Conservation (phyloP, 352 stramenopile genomes). For the Globisporangium acanthophoron region DNA sequence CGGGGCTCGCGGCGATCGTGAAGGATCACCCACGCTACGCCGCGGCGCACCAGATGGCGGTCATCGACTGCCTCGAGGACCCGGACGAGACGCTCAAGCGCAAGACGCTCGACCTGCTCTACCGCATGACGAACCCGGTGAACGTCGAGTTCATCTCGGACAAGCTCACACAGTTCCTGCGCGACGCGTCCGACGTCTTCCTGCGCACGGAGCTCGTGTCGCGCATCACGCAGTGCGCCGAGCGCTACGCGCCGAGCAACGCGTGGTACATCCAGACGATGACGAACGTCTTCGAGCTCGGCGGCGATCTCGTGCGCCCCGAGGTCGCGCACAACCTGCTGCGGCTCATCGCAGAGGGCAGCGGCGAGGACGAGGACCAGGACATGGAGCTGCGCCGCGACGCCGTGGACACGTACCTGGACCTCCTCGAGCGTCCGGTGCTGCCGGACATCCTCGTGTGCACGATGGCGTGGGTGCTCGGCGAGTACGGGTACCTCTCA, state of each 20-base stretch:
- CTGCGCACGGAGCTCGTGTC: slow-evolving; percentile 95
- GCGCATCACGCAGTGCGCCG: slow-evolving; percentile 97
- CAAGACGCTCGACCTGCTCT: slow-evolving; percentile 96
- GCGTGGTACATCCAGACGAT: slow-evolving; percentile 99
- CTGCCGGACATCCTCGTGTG: slow-evolving; percentile 95
- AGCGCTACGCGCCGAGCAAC: slow-evolving; percentile 96
- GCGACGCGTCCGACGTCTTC: slow-evolving; percentile 96
- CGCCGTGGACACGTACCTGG: slow-evolving; percentile 96
- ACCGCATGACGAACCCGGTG: slow-evolving; percentile 99
- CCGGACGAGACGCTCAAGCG: slow-evolving; percentile 98
- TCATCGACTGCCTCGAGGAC: slow-evolving; percentile 99
- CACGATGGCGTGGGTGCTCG: slow-evolving; percentile 98
- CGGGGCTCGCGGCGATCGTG: slow-evolving; percentile 98
- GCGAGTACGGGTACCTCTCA: slow-evolving; percentile 98
- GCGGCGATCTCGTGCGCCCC: slow-evolving; percentile 96
- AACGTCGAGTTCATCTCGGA: slow-evolving; percentile 99
- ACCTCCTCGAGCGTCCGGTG: slow-evolving; percentile 93
- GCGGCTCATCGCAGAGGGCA: slow-evolving; percentile 96
- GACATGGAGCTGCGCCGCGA: slow-evolving; percentile 96
- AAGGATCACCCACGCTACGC: slow-evolving; percentile 95
- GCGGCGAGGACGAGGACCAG: slow-evolving; percentile 94
- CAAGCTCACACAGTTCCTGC: slow-evolving; percentile 96
- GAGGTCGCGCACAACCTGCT: slow-evolving; percentile 98
- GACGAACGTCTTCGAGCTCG: slow-evolving; percentile 94
- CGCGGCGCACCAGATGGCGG: slow-evolving; percentile 98